Evolutionary conservation across 148 eudicot species (phyloP), one percentile per base, ranked within the genome.

Genomic region (Rhododendron simsii): DNA sequence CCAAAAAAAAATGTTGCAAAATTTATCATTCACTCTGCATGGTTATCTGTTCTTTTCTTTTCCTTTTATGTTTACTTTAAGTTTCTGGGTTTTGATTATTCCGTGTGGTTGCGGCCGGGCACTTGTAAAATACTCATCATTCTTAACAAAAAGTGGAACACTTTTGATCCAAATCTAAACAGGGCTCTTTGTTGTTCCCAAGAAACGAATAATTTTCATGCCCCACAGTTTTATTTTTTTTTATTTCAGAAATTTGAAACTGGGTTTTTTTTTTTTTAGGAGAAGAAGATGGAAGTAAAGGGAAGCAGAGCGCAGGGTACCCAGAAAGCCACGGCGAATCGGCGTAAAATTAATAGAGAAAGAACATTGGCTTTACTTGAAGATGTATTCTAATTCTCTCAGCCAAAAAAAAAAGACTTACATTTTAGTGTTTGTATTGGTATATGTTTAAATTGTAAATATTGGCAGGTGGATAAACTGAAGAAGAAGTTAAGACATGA

Each of bases 401-500:
- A 1, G 15, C 53, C 61, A 59, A 59, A 20, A 59, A 59, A 75
- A 26, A 14, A 9, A 23, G 28, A 69, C 30, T 26, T 69, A 26
- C 7, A 14, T 53, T 44, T 44, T 44, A 37, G 33, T 41, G 15
- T 39, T 23, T 61, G 12, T 37, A 41, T 28, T 63, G 11, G n/a
- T 35, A 73, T 15, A 15, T 50, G n/a, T 39, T 37, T 37, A 20
- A 12, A 37, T 69, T 48, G 20, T 71, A 13, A 1, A 20, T 37
- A 87, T 82, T 89, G 86, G 74, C 90, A 97, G 99, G 98, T 97
- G 82, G 98, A 97, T 84, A 94, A 88, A 87, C 89, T 97, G 65
- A 97, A 92, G 91, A 94, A 93, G 93, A 94, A 93, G 91, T 94
- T 97, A 6, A 93, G 87, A 83, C 95, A 97, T 81, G 99, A 97